These are phyloP conservation scores for Lachnum nothofagi DNA, from an alignment of 2,329 filamentous ascomycete species.

Conservation along the genomic window DNA sequence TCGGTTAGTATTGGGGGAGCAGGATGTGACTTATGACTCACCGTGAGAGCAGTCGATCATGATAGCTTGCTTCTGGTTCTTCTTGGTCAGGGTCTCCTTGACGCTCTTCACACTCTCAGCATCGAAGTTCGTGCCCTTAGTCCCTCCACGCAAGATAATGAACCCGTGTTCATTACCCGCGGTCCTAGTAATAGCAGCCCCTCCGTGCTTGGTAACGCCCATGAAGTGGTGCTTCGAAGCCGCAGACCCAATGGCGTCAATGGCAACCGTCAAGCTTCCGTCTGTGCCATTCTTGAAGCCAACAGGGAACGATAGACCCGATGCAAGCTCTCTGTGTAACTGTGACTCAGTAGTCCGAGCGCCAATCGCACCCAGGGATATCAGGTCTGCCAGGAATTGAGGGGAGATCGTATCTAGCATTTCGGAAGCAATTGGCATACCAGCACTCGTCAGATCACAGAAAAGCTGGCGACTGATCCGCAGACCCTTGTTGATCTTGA, in stretches of 20 bases:
- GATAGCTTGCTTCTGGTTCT: constrained; percentile 80
- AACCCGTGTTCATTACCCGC: constrained; percentile 95
- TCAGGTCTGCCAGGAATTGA: constrained; percentile 93
- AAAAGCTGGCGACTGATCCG: constrained; percentile 90
- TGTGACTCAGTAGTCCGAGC: constrained; percentile 95
- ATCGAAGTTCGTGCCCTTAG: constrained; percentile 90
- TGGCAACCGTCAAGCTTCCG: constrained; percentile 81
- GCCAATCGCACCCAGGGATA: constrained; percentile 92
- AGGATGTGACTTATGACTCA: constrained; percentile 37
- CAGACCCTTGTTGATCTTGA: constrained; percentile 98
- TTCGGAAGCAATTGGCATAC: constrained; percentile 93
- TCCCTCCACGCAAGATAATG: constrained; percentile 88
- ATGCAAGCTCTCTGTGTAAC: constrained; percentile 91
- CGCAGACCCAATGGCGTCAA: constrained; percentile 89
- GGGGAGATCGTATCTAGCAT: constrained; percentile 99
- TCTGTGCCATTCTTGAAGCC: constrained; percentile 99
- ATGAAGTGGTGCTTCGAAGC: constrained; percentile 92
- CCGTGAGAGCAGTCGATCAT: constrained; percentile 99
- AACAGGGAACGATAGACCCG: constrained; percentile 91
- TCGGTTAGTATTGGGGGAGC: constrained; percentile 9
- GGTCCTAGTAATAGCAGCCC: constrained; percentile 91
- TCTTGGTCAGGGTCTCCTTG: constrained; percentile 72
- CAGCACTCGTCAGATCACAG: constrained; percentile 75
- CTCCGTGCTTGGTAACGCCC: constrained; percentile 94
- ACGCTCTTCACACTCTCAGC: constrained; percentile 73